Base-by-base conservation (phyloP, 768 basidiomycete species). In the Phaffia tasmanica region DNA sequence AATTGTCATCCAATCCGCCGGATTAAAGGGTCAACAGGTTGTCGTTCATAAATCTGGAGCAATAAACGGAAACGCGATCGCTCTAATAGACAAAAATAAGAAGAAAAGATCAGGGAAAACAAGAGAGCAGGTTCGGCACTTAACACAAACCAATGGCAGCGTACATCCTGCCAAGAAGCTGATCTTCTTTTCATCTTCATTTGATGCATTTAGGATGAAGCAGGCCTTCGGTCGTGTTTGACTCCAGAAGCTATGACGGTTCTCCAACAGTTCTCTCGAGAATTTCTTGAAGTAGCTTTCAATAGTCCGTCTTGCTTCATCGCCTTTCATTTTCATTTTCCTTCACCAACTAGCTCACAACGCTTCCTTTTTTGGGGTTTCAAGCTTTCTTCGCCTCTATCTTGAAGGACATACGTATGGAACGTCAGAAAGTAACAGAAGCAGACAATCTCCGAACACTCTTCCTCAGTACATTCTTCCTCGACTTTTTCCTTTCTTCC, bases 271-370 rank as follows among this genome's bases (percentile, higher is more conserved):
- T 79, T 92, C 29, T 88, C 86, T 1, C 80, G 78, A 57, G 81
- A 83, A 51, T 93, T 95, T 75, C 72, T 95, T 21, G 83, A 87
- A 72, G 83, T 83, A 29, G 88, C 87, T 73, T 94, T 95, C 78
- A 95, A 95, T 77, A 80, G 93, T 93, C 73, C 73, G 88, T 81
- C 25, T 1, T 89, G 83, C 74, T 81, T 93, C 50, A 83, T 87
- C 3, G 86, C 88, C 67, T 98, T 93, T 87, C 86, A 93, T 73
- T 82, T 95, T 35, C 85, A 90, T 67, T 92, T 88, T 78, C 92
- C 95, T 76, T 81, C 92, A 15, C 72, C 76, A 54, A 70, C 79
- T 18, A 77, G 81, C 77, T 51, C 25, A 55, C 51, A 1, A 21
- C 68, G 14, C 2, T 8, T 6, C 63, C 57, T 14, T 18, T 15